phyloP scores from a whole-genome alignment of 306 rosid species.

The Pterocarpus macrocarpus region DNA sequence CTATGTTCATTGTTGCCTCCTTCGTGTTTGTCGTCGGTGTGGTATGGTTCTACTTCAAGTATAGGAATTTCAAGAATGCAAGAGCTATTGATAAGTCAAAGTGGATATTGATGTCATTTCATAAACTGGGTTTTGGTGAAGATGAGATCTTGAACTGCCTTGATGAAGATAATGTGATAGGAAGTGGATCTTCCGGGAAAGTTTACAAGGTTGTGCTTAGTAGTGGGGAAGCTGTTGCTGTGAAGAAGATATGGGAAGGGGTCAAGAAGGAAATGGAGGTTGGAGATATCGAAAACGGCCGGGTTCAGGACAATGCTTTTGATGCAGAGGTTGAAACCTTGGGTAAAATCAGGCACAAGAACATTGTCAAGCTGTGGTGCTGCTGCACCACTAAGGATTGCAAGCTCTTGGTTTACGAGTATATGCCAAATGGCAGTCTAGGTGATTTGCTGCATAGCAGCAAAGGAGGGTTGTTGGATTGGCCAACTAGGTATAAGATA shows the following conservation, averaged over 20 bases:
- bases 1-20: conserved; percentile 65
- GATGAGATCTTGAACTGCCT: conserved; percentile 87
- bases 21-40: conserved; percentile 71
- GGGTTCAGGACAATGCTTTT: conserved; percentile 65
- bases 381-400: conserved; percentile 85
- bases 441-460: conserved; percentile 89
- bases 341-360: conserved; percentile 94
- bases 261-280: conserved; percentile 47
- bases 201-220: conserved; percentile 85
- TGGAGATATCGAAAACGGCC: conserved; percentile 68
- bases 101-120: conserved; percentile 96
- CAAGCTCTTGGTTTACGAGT: conserved; percentile 93
- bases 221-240: conserved; percentile 82
- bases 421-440: conserved; percentile 94
- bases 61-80: conserved; percentile 62
- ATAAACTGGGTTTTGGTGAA: conserved; percentile 88
- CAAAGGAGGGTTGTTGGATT: conserved; percentile 83
- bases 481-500: conserved; percentile 89
- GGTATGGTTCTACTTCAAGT: conserved; percentile 77
- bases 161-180: conserved; percentile 87
- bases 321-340: conserved; percentile 91
- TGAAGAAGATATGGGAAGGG: conserved; percentile 83
- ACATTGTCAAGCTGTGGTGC: conserved; percentile 96
- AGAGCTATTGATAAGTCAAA: conserved; percentile 70
- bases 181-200: conserved; percentile 87